Percentiles rank a stretch among this genome's conserved stretches.
Conservation (phyloP, 1,284 basidiomycete genomes). For the Termitomyces sp. region DNA sequence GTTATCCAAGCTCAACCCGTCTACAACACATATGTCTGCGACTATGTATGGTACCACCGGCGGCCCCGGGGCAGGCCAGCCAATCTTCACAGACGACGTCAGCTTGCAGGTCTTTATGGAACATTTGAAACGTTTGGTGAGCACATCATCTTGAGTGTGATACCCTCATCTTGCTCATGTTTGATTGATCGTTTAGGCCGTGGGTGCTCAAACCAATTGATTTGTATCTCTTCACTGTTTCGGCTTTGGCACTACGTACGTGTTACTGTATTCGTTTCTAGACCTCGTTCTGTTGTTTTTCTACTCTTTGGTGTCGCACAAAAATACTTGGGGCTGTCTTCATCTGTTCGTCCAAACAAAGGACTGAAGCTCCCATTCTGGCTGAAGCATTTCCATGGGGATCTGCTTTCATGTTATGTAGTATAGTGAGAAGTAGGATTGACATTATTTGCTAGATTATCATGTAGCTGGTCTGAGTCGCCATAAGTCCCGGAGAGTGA, state of each 20-base stretch:
- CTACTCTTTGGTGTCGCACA: slow-evolving; percentile 1
- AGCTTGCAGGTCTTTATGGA: slow-evolving; percentile 97
- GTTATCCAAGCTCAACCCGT: slow-evolving; percentile 94
- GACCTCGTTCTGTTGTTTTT: slow-evolving; percentile 16
- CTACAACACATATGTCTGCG: slow-evolving; percentile 93
- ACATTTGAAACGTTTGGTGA: slow-evolving; percentile 82
- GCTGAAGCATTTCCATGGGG: neutral
- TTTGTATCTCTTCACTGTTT: slow-evolving; percentile 8
- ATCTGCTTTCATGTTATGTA: no score
- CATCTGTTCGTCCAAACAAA: neutral
- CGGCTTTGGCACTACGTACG: slow-evolving; percentile 2
- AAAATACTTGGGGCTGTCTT: slow-evolving; percentile 11
- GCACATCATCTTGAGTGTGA: slow-evolving; percentile 24
- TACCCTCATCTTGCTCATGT: slow-evolving; percentile 10
- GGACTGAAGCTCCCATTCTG: neutral
- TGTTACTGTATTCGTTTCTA: slow-evolving; percentile 9
- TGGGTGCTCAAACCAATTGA: slow-evolving; percentile 67
- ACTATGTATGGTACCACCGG: slow-evolving; percentile 78
- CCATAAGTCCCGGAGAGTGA: no score
- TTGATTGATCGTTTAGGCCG: slow-evolving; percentile 40
- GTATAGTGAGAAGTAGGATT: no score
- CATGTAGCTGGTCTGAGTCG: no score
- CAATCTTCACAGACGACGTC: slow-evolving; percentile 99
- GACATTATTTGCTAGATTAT: no score
- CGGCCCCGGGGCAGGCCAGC: slow-evolving; percentile 70